Evolutionary conservation across 192 early-diverging fungal genomes (phyloP), one percentile per base, ranked within the genome.

Genomic region (Blastocladiella britannica): DNA sequence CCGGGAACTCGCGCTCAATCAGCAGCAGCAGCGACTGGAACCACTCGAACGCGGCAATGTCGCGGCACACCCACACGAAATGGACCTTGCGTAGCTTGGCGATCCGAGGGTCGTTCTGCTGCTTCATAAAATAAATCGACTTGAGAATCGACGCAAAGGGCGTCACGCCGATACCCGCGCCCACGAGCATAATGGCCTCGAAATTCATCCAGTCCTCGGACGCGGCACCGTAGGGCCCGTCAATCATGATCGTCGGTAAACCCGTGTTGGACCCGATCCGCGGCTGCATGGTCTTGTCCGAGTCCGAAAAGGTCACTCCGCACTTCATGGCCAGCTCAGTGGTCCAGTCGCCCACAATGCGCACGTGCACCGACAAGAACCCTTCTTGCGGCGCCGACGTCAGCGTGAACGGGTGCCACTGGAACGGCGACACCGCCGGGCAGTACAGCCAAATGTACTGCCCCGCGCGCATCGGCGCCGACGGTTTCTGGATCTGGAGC

Each of bases 351-450:
- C 85, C 85, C 7, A 72, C 82, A 7, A 84, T 75, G 59, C 85
- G 78, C 47, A 87, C 83, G 57, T 88, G 86, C 28, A 88, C 62
- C 4, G 80, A 81, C 25, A 83, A 62, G 47, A 82, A 85, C 58
- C 78, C 74, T 58, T 88, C 86, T 62, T 87, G 71, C 6, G 86
- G 86, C 23, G 83, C 80, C 25, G 83, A 86, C 23, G 86, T 87
- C 52, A 88, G 70, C 12, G 86, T 88, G 67, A 88, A 88, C 2
- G 86, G 86, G 58, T 88, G 86, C 85, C 85, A 86, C 65, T 87
- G 76, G 64, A 73, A 73, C 29, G 71, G 64, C 58, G 77, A 74
- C 54, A 87, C 75, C 29, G 82, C 82, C 1, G 86, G 86, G 54
- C 83, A 84, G 64, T 69, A 76, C 37, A 88, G 43, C 58, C 82